Conservation (phyloP, 495 filamentous ascomycete genomes). For the Lineolata rhizophorae region DNA sequence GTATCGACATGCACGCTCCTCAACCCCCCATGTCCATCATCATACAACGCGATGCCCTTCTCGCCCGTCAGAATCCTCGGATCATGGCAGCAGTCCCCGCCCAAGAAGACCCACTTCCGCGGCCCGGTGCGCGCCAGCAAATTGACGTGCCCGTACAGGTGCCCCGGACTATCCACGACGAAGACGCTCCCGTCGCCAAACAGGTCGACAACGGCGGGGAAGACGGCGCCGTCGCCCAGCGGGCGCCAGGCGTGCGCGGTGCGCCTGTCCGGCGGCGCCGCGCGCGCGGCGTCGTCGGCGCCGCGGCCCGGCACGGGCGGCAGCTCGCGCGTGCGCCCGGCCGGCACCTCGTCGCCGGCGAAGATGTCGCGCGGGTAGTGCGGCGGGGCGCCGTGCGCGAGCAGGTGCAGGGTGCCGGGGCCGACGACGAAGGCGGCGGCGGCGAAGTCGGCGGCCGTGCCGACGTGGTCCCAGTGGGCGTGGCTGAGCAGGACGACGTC, state of each 20-base stretch:
- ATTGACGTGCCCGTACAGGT: conserved; percentile 4
- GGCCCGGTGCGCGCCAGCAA: conserved; percentile 1
- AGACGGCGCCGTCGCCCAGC: not conserved
- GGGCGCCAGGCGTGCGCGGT: conserved; percentile 2
- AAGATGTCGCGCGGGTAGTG: conserved; percentile 15
- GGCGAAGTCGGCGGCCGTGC: conserved; percentile 24
- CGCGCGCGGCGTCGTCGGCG: not conserved
- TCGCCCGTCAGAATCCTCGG: conserved; percentile 3
- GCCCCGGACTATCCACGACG: conserved; percentile 4
- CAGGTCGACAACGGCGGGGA: conserved; percentile 2
- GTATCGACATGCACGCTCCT: conserved; percentile 4
- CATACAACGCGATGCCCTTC: conserved; percentile 3
- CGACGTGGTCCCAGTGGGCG: conserved; percentile 31
- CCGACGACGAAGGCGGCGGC: conserved; percentile 24
- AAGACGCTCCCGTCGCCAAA: conserved; percentile 6
- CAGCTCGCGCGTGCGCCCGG: conserved; percentile 14
- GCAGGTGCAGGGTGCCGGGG: conserved; percentile 21
- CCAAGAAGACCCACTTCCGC: conserved; percentile 4
- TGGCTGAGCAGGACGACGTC: conserved; percentile 26
- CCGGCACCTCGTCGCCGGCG: conserved; percentile 14
- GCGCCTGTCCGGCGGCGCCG: too few species aligned
- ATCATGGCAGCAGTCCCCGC: conserved; percentile 6
- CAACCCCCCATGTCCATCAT: conserved; percentile 1
- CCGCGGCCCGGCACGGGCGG: conserved; percentile 5
- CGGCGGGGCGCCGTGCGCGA: conserved; percentile 13